Evolutionary conservation across 352 stramenopile genomes (phyloP), one percentile per base, ranked within the genome.

Genomic region (Phytophthora capsici): DNA sequence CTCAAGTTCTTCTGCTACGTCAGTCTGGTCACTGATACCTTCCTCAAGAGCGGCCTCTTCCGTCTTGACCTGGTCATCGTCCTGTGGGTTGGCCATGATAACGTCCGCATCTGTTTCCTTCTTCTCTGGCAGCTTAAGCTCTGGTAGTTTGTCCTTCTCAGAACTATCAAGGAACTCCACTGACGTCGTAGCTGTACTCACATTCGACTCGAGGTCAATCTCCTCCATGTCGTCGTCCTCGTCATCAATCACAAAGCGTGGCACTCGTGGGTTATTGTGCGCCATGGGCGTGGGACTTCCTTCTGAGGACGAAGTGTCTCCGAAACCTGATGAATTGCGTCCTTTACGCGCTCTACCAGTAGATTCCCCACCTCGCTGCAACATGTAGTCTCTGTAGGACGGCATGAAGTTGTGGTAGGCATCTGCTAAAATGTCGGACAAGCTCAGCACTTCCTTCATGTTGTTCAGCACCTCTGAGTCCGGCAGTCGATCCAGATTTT

Each of bases 401-500:
- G 87, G 85, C 82, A 93, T 94, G 43, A 95, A 95, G 70, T 94
- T 95, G 66, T 95, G 87, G 69, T 93, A 94, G 43, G 86, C 81
- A 41, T 95, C 87, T 8, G 84, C 80, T 19, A 95, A 62, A 30
- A 95, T 84, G 44, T 94, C 85, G 32, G 82, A 79, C 17, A 95
- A 50, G 73, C 82, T 93, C 22, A 93, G 72, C 53, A 96, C 88
- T 44, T 96, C 86, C 64, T 96, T 93, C 86, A 94, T 94, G 64
- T 93, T 93, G 55, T 90, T 93, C 40, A 96, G 80, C 69, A 94
- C 85, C 17, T 93, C 81, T 28, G 84, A 91, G 55, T 95, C 85
- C 2, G 82, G 81, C 8, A 93, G 52, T 0, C 73, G 73, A 52
- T 90, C 82, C 41, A 91, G 63, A 44, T 90, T 92, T 52, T 85